These are phyloP conservation scores for Suhomyces bolitotheri DNA, from an alignment of 1,139 yeast species.

Conservation along the genomic window DNA sequence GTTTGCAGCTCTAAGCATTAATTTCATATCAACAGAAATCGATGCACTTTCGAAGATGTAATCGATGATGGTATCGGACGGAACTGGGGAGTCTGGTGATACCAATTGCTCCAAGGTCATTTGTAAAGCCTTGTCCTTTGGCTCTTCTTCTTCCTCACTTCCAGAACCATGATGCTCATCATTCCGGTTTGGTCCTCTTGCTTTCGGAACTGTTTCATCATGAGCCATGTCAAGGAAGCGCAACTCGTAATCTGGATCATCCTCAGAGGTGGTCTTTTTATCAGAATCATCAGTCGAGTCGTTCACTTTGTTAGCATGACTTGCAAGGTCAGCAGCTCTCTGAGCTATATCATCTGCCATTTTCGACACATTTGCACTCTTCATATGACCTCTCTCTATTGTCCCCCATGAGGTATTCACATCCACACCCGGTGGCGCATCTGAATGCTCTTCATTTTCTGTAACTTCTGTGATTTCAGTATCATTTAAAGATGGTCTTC, in stretches of 20 bases:
- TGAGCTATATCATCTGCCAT: not conserved
- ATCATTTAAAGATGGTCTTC: constrained; percentile 7
- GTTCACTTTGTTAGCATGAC: not conserved
- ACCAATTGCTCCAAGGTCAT: constrained; percentile 54
- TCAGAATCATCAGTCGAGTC: constrained; percentile 23
- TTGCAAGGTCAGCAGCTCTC: not conserved
- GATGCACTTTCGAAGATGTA: constrained; percentile 61
- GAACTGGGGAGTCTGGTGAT: constrained; percentile 51
- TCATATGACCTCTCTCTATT: not conserved
- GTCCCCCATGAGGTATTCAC: not conserved
- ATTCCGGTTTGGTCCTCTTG: not conserved
- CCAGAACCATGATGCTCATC: constrained; percentile 16
- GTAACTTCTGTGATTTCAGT: constrained; percentile 1
- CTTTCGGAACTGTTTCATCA: constrained; percentile 17
- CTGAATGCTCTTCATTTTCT: constrained; percentile 3
- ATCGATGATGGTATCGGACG: constrained; percentile 56
- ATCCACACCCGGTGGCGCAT: not conserved
- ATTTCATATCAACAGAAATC: constrained; percentile 60
- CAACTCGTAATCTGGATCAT: constrained; percentile 27
- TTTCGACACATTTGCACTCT: not conserved
- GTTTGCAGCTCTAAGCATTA: constrained; percentile 62
- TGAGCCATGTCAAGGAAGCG: constrained; percentile 30
- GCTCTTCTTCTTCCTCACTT: constrained; percentile 15
- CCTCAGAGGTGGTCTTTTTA: constrained; percentile 25
- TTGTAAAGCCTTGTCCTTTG: constrained; percentile 20